phyloP scores from a whole-genome alignment of 2,329 filamentous ascomycete species.

The Neonectria ditissima region DNA sequence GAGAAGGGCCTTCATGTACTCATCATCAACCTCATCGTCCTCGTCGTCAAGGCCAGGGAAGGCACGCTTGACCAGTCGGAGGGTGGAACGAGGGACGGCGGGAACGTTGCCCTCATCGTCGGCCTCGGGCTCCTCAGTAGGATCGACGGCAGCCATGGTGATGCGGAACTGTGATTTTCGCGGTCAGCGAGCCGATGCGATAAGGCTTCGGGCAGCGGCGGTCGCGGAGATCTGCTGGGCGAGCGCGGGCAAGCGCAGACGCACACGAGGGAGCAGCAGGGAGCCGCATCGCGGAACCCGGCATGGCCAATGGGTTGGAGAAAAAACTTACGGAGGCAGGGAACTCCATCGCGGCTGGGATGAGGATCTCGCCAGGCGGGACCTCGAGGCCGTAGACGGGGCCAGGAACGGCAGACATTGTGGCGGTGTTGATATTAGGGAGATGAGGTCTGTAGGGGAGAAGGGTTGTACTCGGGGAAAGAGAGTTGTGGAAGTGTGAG shows the following conservation, averaged over 20 bases:
- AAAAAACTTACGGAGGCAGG: constrained; percentile 80
- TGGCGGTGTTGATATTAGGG: constrained; percentile 37
- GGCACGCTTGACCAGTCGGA: constrained; percentile 88
- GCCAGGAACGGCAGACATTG: constrained; percentile 73
- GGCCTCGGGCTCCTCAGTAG: constrained; percentile 78
- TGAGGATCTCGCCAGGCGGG: constrained; percentile 83
- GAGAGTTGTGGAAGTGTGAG: constrained; percentile 11
- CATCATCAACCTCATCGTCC: constrained; percentile 75
- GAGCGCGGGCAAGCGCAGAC: neutral
- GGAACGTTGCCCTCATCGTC: constrained; percentile 72
- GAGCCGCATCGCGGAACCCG: neutral
- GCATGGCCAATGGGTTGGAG: constrained; percentile 3
- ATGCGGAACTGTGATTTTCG: constrained; percentile 80
- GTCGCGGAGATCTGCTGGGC: neutral
- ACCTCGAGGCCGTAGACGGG: constrained; percentile 94
- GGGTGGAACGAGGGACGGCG: constrained; percentile 79
- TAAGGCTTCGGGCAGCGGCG: neutral
- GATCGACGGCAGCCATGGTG: constrained; percentile 98
- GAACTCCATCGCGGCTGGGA: constrained; percentile 82
- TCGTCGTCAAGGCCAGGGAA: constrained; percentile 68
- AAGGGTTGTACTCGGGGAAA: constrained; percentile 1
- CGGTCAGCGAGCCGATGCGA: constrained; percentile 27
- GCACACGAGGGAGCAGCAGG: constrained; percentile 11
- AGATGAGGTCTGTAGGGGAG: constrained; percentile 13
- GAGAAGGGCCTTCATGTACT: constrained; percentile 69